These are phyloP conservation scores for Xylaria sp. DNA, from an alignment of 2,329 filamentous ascomycete species.

Conservation along the genomic window DNA sequence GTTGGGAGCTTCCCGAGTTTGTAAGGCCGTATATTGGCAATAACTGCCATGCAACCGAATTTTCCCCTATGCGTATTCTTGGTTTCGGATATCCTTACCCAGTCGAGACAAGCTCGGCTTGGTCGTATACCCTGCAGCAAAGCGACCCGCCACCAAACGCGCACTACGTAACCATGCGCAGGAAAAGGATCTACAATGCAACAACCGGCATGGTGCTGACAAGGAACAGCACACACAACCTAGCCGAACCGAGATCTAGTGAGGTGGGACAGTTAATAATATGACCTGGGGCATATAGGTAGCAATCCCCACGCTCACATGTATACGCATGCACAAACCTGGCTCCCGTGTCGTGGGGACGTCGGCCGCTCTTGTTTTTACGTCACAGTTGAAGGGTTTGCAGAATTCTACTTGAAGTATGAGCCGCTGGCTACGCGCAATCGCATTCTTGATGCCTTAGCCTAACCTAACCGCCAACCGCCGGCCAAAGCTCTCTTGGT, in stretches of 20 bases:
- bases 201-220: not conserved
- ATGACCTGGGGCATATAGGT: slow-evolving; percentile 3
- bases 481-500: too few relatives aligned
- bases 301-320: too few relatives aligned
- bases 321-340: not conserved
- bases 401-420: too few relatives aligned
- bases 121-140: slow-evolving; percentile 3
- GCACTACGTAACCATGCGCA: slow-evolving; percentile 25
- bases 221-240: not conserved
- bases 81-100: slow-evolving; percentile 10
- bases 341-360: not conserved
- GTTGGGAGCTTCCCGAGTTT: not conserved
- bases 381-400: too few relatives aligned
- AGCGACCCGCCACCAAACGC: slow-evolving; percentile 5
- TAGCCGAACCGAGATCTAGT: not conserved
- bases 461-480: too few relatives aligned
- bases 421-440: too few relatives aligned
- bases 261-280: not conserved
- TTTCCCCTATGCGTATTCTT: not conserved
- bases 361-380: too few relatives aligned
- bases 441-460: too few relatives aligned
- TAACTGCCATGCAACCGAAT: not conserved
- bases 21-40: not conserved
- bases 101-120: slow-evolving; percentile 1
- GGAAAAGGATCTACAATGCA: slow-evolving; percentile 12